Percentiles rank a stretch among this genome's conserved stretches.
These are phyloP conservation scores for Ceratobasidium sp. DNA, from an alignment of 1,284 basidiomycete species.

Conservation along the genomic window DNA sequence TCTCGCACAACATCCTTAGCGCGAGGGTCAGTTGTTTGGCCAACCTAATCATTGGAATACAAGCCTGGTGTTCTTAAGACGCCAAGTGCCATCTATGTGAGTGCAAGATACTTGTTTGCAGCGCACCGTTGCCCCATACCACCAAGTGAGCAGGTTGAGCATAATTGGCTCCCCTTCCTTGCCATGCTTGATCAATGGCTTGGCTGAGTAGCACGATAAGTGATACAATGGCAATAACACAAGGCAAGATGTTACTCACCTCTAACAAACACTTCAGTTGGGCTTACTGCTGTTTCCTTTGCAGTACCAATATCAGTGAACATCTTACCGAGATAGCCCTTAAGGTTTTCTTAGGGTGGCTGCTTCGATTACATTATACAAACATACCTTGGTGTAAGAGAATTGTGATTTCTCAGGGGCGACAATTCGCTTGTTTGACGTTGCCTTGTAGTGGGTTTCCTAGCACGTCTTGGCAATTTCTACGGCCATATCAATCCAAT, in stretches of 20 bases:
- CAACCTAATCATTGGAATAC: not conserved
- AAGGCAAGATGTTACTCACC: not conserved
- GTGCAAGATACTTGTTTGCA: not conserved
- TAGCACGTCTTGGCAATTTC: not conserved
- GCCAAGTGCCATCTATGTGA: conserved; percentile 24
- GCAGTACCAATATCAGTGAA: not conserved
- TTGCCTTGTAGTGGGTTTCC: not conserved
- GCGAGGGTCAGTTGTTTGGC: no score
- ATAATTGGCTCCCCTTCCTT: not conserved
- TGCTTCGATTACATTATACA: not conserved
- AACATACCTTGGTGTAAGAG: not conserved
- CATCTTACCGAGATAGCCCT: not conserved
- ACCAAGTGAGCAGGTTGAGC: conserved; percentile 5
- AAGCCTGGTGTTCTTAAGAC: not conserved
- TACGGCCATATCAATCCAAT: not conserved
- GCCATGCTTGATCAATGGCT: not conserved
- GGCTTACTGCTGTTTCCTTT: not conserved
- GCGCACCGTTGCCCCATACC: conserved; percentile 14
- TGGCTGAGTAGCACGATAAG: not conserved
- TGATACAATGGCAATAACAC: not conserved
- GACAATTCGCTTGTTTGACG: no score
- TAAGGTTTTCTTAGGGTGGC: not conserved
- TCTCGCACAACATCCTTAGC: no score
- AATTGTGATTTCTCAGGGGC: not conserved
- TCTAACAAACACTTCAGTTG: not conserved